Evolutionary conservation across 2,329 filamentous ascomycete species (phyloP).

Genomic region (Hortaea werneckii): DNA sequence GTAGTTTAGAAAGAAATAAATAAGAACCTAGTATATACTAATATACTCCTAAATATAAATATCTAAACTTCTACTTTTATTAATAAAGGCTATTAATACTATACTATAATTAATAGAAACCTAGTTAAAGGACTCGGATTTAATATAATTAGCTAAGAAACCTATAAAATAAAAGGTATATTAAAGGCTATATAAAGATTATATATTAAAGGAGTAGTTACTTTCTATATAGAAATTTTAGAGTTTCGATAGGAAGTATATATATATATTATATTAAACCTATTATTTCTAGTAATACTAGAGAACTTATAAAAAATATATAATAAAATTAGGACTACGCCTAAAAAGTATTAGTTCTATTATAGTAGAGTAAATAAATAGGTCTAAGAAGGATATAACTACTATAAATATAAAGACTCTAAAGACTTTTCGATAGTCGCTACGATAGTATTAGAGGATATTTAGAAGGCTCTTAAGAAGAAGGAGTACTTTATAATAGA

Average conservation of each 20-base stretch:
- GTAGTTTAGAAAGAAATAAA: constrained; percentile 1
- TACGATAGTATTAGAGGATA: background rate
- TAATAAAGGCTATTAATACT: constrained; percentile 4
- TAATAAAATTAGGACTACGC: background rate
- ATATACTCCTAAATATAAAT: constrained; percentile 3
- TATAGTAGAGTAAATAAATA: no score
- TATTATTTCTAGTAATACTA: background rate
- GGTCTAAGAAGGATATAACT: no score
- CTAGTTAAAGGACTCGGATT: constrained; percentile 3
- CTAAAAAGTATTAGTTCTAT: background rate
- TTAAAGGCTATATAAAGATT: background rate
- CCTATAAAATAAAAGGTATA: background rate
- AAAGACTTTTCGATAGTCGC: background rate
- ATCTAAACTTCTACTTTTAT: constrained; percentile 3
- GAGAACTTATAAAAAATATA: background rate
- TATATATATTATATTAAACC: background rate
- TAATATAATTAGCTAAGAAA: background rate
- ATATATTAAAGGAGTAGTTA: constrained; percentile 2
- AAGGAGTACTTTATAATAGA: background rate
- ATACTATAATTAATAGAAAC: constrained; percentile 5
- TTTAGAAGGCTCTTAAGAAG: constrained; percentile 2
- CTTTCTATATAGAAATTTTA: background rate
- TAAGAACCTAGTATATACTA: constrained; percentile 2
- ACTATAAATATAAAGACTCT: background rate
- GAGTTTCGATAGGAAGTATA: background rate